Evolutionary conservation across 768 basidiomycete species (phyloP), one percentile per base, ranked within the genome.

Genomic region (Phylloporus arenicola): DNA sequence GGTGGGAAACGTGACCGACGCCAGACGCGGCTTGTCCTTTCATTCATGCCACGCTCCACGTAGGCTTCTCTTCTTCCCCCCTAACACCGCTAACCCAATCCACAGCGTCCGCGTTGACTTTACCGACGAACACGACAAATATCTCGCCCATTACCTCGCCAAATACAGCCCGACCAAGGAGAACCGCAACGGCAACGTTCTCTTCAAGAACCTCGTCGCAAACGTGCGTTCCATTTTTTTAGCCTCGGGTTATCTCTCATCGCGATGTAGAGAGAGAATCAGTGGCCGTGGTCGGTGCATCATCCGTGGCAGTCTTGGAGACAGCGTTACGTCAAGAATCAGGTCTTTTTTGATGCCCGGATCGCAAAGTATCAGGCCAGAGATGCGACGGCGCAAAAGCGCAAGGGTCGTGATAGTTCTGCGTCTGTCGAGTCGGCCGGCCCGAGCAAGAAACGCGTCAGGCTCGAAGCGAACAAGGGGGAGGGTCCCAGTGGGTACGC

Each of bases 291-390:
- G 79, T 64, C 74, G n/a, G 53, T 43, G 16, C 65, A 62, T 6
- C 84, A 84, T 60, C 3, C 81, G 3, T 79, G 73, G 78, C 71
- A 72, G n/a, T 81, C 81, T 4, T 86, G 84, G 84, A 75, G 81
- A 20, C 75, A 80, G 41, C 72, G 76, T n/a, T 86, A 85, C 55
- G 68, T 60, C 52, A 79, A 71, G 53, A 70, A 83, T 43, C 44
- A 69, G 34, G 56, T 30, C 0, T 20, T 55, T 0, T 82, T 80
- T 45, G 73, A 84, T 52, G 24, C 10, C 3, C 45, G 41, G n/a
- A 82, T 84, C 34, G 54, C 44, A 33, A 58, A 39, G 9, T 76
- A 75, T 50, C 74, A 74, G 48, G 47, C 53, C 50, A 70, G 70
- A 47, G 57, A 75, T 7, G 51, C 43, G 10, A 20, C 49, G n/a